Percentiles rank a stretch among this genome's conserved stretches.
Conservation (phyloP, 2,329 filamentous ascomycete genomes). For the Neoarthrinium moseri region DNA sequence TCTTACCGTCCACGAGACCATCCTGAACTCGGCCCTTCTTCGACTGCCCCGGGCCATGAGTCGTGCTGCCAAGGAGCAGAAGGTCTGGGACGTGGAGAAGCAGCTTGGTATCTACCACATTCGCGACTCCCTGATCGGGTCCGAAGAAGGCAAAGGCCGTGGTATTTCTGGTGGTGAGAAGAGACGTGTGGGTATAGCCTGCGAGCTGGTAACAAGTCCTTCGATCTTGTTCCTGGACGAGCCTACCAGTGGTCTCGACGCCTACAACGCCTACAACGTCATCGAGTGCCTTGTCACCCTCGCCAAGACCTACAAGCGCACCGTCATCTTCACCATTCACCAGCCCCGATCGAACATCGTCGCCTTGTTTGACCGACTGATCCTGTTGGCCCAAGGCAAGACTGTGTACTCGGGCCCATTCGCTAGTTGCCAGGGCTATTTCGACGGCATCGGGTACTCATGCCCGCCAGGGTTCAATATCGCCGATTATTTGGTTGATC, state of each 20-base stretch:
- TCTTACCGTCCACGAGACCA: constrained; percentile 95
- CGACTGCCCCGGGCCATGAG: constrained; percentile 93
- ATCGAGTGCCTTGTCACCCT: constrained; percentile 93
- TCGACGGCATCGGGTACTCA: constrained; percentile 85
- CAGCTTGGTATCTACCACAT: constrained; percentile 95
- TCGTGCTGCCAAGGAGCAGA: constrained; percentile 80
- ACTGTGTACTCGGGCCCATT: constrained; percentile 95
- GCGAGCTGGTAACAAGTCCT: constrained; percentile 94
- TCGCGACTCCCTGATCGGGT: constrained; percentile 91
- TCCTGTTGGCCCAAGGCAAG: constrained; percentile 84
- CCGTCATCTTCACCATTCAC: constrained; percentile 97
- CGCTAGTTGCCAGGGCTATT: constrained; percentile 83
- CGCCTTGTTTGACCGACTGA: constrained; percentile 90
- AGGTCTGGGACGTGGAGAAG: constrained; percentile 89
- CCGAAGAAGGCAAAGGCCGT: constrained; percentile 88
- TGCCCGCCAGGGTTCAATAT: constrained; percentile 98
- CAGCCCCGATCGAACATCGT: constrained; percentile 98
- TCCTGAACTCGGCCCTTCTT: constrained; percentile 87
- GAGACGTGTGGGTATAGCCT: constrained; percentile 92
- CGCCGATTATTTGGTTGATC: constrained; percentile 93
- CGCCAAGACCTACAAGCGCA: constrained; percentile 94
- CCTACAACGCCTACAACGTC: constrained; percentile 97
- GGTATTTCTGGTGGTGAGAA: constrained; percentile 98
- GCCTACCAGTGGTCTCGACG: constrained; percentile 92
- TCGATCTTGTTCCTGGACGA: constrained; percentile 97